Base-by-base conservation (phyloP, 306 rosid species). In the Hylodesmum podocarpum region DNA sequence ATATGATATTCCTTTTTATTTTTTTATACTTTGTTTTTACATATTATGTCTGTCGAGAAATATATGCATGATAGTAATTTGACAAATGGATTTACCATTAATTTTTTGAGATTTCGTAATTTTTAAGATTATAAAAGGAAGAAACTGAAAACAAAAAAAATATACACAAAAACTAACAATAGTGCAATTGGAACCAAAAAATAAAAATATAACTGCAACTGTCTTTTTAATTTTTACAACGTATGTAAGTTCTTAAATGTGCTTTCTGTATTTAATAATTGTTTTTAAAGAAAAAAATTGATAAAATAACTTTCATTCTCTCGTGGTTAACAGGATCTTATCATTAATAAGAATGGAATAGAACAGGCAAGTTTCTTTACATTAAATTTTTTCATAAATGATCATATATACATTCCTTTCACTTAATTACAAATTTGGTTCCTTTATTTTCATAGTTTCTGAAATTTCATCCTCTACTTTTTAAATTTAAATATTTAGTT, bases 291-390 rank as follows among this genome's bases (percentile, higher is more conserved):
- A 16, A 36, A 29, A 47, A 10, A 24, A 77, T 27, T 27, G 64
- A 22, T 16, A 57, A 57, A 57, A 55, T 9, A 53, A 67, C 44
- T 22, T 66, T 64, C 8, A 44, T 72, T 49, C 40, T 83, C 4
- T 68, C 36, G 15, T 76, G 59, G 58, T 16, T 24, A 8, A 44
- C 91, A 91, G 97, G 97, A 84, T 21, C 74, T 91, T 44, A 59
- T 90, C 21, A 2, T 31, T 31, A 69, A 71, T n/a, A 81, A 46
- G 18, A 81, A 82, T 50, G 94, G 94, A 77, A 41, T 11, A 24
- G 96, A 91, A 40, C 71, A 70, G 90, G 98, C 80, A 90, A 84
- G 87, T 78, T 62, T 31, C 19, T 54, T 53, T 18, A 71, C 11
- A 8, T 41, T 16, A 13, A 21, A 19, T 34, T 34, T 10, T 79